Percentiles rank a stretch among this genome's conserved stretches.
Conservation (phyloP, 805 yeast species). For the Hanseniaspora occidentalis region DNA sequence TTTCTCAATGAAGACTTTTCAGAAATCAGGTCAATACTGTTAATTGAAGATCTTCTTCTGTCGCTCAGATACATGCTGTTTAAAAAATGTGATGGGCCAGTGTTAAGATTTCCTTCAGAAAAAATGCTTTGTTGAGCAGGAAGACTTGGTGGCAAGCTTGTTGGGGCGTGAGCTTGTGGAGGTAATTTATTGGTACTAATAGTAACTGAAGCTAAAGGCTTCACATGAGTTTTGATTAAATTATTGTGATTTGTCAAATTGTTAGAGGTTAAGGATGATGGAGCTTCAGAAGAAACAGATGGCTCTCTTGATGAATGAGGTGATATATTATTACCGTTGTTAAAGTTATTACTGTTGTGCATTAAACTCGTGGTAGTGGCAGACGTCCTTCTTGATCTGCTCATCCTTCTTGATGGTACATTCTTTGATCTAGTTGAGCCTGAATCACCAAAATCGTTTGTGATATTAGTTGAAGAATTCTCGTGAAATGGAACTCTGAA, state of each 20-base stretch:
- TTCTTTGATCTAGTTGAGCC: slow-evolving; percentile 6
- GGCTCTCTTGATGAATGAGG: slow-evolving; percentile 25
- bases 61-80: neutral
- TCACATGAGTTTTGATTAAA: slow-evolving; percentile 11
- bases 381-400: neutral
- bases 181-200: slow-evolving; percentile 31
- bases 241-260: slow-evolving; percentile 15
- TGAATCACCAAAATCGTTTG: slow-evolving; percentile 7
- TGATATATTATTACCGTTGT: neutral
- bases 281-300: slow-evolving; percentile 25
- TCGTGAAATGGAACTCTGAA: slow-evolving; percentile 68
- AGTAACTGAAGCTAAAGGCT: slow-evolving; percentile 16
- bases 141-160: slow-evolving; percentile 28
- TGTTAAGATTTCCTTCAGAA: neutral
- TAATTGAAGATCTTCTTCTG: neutral
- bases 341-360: neutral
- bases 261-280: neutral
- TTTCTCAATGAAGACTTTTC: slow-evolving; percentile 1
- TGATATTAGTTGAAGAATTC: slow-evolving; percentile 9
- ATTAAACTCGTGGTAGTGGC: neutral
- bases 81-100: neutral
- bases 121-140: neutral
- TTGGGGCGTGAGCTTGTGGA: slow-evolving; percentile 44
- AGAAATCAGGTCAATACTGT: slow-evolving; percentile 1
- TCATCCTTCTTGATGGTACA: neutral